Evolutionary conservation across 495 filamentous ascomycete species (phyloP), one percentile per base, ranked within the genome.

Genomic region (Ascodesmis nigricans): DNA sequence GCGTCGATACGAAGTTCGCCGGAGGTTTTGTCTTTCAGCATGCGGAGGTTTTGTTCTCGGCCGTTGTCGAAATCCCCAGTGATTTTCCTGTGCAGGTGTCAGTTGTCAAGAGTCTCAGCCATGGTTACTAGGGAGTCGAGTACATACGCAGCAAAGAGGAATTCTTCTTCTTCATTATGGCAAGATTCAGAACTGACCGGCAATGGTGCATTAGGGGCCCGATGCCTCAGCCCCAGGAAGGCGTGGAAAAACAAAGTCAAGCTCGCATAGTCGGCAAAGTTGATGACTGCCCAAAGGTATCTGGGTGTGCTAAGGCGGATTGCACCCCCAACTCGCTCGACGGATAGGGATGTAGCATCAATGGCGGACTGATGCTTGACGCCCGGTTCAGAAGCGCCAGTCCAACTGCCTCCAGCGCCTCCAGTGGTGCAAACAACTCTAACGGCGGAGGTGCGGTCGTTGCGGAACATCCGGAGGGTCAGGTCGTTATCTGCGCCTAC

Each of bases 211-310:
- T 47, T 53, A 3, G 40, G 44, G 29, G 75, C 71, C 45, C 72
- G 63, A 11, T 59, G 59, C 39, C 71, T 70, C 36, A 77, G 55
- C 0, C 70, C 67, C 16, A 73, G 45, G 38, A 75, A 66, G 1
- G 64, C 61, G 47, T 63, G 66, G 43, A 64, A 70, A 45, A 77
- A 76, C 2, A 68, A 42, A 3, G 8, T 55, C 64, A 29, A 51
- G 70, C 70, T 53, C 50, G 73, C 70, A 33, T 69, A 67, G 9
- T 62, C 58, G 10, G 50, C 52, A 46, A 75, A 75, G 31, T 61
- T 62, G 14, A 75, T 49, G 33, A 52, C 59, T 4, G 67, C 62
- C 70, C 70, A 75, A 9, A 67, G 45, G 15, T 47, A 41, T 5
- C 59, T 58, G 8, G 60, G 53, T 11, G 65, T 58, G 39, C 62